Base-by-base conservation (phyloP, 306 rosid species). In the Canavalia gladiata region DNA sequence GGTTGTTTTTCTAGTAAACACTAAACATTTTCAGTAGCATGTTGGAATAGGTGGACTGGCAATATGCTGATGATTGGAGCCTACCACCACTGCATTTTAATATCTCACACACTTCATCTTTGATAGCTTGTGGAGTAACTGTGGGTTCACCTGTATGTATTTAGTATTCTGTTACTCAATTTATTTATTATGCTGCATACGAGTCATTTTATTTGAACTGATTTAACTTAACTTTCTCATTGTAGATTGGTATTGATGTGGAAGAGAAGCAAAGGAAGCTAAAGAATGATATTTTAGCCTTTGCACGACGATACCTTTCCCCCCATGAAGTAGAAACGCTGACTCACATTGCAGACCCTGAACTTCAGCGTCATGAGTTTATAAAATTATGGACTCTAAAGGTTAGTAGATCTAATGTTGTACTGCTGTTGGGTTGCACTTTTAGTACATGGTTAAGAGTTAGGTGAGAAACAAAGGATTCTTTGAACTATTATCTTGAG, bases 41-140 rank as follows among this genome's bases (percentile, higher is more conserved):
- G 34, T 72, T 71, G 81, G 77, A 82, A 83, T 76, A 89, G 99
- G 88, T 95, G 66, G 93, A 88, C 33, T 84, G 91, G 94, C 86
- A 87, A 78, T 84, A 60, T 75, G 83, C 73, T 58, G 86, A 86
- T 74, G 88, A 89, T 76, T 78, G 85, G 90, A 80, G 82, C 52
- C 89, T 84, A 75, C 94, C 95, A 33, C 91, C 90, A 1, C 87
- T 95, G 89, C 99, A 91, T 78, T 95, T 95, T 90, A 95, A 95
- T 87, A 86, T 93, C 79, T 91, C 99, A 4, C 98, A 93, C 83
- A 90, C 96, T 76, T 87, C 97, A 73, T 90, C 95, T 54, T 77
- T 93, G 89, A 89, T 95, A 76, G 99, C 94, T 71, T 93, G 98
- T 84, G 99, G 99, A 82, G 92, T 95, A 72, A 84, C 98, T 42